Evolutionary conservation across 192 early-diverging fungal genomes (phyloP).

Genomic region (Rhizophagus prolifer): DNA sequence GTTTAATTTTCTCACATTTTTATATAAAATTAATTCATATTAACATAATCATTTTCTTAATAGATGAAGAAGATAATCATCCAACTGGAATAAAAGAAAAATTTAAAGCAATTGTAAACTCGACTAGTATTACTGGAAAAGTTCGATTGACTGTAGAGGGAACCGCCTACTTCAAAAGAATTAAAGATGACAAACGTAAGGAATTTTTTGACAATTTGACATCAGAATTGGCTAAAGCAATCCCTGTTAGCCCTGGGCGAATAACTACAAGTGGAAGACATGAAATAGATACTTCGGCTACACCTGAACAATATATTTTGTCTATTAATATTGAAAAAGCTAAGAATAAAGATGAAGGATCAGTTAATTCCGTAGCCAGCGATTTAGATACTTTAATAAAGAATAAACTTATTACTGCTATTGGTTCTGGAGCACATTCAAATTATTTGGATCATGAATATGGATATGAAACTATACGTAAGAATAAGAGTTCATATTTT

Average conservation of each 20-base stretch:
- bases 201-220: not conserved
- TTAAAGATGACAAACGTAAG: not conserved
- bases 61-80: too few species aligned
- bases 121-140: not conserved
- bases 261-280: not conserved
- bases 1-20: too few species aligned
- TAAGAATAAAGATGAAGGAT: not conserved
- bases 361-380: not conserved
- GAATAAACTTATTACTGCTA: not conserved
- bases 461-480: not conserved
- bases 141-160: not conserved
- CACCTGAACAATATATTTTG: not conserved
- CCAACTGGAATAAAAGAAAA: too few species aligned
- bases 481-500: not conserved
- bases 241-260: not conserved
- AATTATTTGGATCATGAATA: not conserved
- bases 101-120: too few species aligned
- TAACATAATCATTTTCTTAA: too few species aligned
- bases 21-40: too few species aligned
- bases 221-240: not conserved
- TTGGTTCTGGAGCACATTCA: not conserved
- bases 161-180: not conserved
- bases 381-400: not conserved
- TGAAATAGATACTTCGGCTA: not conserved
- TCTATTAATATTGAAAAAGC: not conserved